Evolutionary conservation across 2,329 filamentous ascomycete genomes (phyloP).

Genomic region (Aspergillus neoniger): DNA sequence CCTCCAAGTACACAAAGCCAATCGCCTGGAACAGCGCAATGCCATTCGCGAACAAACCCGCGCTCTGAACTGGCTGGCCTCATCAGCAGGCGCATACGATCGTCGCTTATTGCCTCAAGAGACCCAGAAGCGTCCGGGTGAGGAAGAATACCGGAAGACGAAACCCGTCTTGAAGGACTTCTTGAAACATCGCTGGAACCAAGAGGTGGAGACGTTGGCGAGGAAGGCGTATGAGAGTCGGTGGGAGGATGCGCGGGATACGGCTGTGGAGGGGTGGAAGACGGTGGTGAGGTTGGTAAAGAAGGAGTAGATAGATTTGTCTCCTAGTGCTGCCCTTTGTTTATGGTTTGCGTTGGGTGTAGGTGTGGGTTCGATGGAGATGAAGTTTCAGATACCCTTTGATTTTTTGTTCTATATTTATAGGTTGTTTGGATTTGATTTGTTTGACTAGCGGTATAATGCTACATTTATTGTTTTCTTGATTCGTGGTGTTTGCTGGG

Average conservation of each 20-base stretch:
- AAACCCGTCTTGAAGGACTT: conserved; percentile 61
- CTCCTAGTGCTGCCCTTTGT: conserved; percentile 3
- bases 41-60: conserved; percentile 49
- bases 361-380: neutral
- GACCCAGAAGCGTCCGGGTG: neutral
- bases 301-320: conserved; percentile 28
- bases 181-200: conserved; percentile 77
- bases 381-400: conserved; percentile 20
- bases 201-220: conserved; percentile 68
- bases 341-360: neutral
- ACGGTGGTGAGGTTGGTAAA: conserved; percentile 36
- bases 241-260: conserved; percentile 61
- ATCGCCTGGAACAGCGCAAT: conserved; percentile 54
- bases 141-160: neutral
- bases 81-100: conserved; percentile 38
- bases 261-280: conserved; percentile 55
- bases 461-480: neutral
- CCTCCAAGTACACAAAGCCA: conserved; percentile 68
- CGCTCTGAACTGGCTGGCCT: conserved; percentile 43
- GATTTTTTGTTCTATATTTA: neutral
- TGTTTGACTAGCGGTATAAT: neutral
- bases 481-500: neutral
- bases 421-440: too few species aligned
- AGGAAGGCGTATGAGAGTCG: conserved; percentile 66
- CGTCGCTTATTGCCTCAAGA: conserved; percentile 29